These are phyloP conservation scores for Emmonsia crescens DNA, from an alignment of 2,329 filamentous ascomycete genomes.

Conservation along the genomic window DNA sequence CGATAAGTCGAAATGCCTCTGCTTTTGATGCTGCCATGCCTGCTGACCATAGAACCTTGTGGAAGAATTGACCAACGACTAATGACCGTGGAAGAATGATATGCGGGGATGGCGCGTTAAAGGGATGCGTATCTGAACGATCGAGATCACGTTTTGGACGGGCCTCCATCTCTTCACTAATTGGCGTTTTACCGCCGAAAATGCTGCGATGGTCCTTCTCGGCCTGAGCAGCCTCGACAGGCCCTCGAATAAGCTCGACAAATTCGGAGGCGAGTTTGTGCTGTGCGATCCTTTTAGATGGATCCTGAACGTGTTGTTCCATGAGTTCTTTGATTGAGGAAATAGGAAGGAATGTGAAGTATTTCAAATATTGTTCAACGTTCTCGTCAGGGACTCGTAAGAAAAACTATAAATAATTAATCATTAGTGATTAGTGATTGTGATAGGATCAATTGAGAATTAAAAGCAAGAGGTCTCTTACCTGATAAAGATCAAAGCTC, in stretches of 20 bases:
- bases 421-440: no score
- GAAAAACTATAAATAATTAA: constrained; percentile 55
- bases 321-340: constrained; percentile 58
- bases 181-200: constrained; percentile 17
- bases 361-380: constrained; percentile 68
- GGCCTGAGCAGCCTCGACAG: constrained; percentile 51
- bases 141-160: not conserved
- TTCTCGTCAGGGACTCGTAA: constrained; percentile 70
- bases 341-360: constrained; percentile 80
- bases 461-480: constrained; percentile 22
- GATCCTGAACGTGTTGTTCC: constrained; percentile 54
- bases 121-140: not conserved
- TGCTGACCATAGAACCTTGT: constrained; percentile 41
- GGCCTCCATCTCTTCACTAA: not conserved
- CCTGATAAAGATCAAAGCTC: constrained; percentile 73
- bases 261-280: constrained; percentile 76
- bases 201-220: constrained; percentile 45
- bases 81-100: constrained; percentile 34
- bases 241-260: constrained; percentile 66
- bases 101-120: constrained; percentile 7
- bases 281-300: constrained; percentile 65
- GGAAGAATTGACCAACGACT: constrained; percentile 38
- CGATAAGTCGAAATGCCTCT: constrained; percentile 42
- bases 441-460: not conserved
- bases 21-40: constrained; percentile 41